Base-by-base conservation (phyloP, 169 alveolate genomes). In the Eimeria brunetti region DNA sequence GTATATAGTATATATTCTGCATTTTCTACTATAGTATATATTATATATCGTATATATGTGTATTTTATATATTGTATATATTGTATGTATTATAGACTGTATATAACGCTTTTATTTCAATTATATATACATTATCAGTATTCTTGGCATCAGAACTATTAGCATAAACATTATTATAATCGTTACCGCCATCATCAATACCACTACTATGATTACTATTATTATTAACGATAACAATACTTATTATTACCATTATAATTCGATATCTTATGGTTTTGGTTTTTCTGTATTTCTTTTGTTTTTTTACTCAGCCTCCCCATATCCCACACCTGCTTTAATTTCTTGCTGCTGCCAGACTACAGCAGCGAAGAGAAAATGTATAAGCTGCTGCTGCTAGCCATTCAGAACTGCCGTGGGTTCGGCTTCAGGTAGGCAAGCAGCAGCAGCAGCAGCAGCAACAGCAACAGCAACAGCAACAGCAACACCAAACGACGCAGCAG, bases 321-420 rank as follows among this genome's bases (percentile, higher is more conserved):
- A 20, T 98, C 99, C 5, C 99, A 98, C 96, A 99, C 99, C 75
- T 99, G 99, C 93, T 99, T 99, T 95, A 99, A 99, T 91, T 97
- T 96, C 88, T 91, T 99, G 88, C 96, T 98, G 81, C 92, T 98
- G n/a, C 99, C 99, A 14, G 99, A 97, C 44, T 98, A 98, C 92
- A 73, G 95, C 73, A 73, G 96, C 38, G 96, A 97, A 88, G 99
- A 97, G 90, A 97, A 95, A 69, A 95, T 98, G 75, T 97, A 95
- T 78, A 84, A 96, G 78, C 96, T 96, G 53, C 96, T 98, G n/a
- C 75, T 95, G 8, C 91, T 96, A 24, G 99, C 99, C 51, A 96
- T 98, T 38, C 97, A 97, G 75, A 97, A 98, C 95, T 96, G 98
- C 22, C 97, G 97, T 96, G 99, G 99, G 62, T 98, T 98, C 95